Base-by-base conservation (phyloP, 1,284 basidiomycete species). In the Afroboletus lepidellus region DNA sequence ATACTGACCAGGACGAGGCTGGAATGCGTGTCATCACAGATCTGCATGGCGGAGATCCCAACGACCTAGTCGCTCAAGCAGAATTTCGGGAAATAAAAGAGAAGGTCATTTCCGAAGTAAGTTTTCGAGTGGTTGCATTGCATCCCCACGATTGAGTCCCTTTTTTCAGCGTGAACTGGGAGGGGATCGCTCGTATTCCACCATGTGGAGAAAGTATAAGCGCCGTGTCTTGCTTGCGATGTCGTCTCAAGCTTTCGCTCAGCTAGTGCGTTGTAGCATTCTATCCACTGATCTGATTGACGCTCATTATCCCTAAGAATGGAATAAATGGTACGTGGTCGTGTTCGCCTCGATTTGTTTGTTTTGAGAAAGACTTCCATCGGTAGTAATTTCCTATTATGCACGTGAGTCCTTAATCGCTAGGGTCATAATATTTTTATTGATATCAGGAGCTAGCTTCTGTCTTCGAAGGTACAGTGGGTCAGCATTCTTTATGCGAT, bases 221-320 rank as follows among this genome's bases (percentile, higher is more conserved):
- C 85, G 87, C 41, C 83, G 95, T 41, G 94, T 98, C 6, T 71
- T 98, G 58, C 85, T 98, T 54, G 96, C 95, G n/a, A 96, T 96
- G 92, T 94, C 92, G 18, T 93, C 92, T 57, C 96, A 98, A 70
- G 89, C 91, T 51, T 98, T 98, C 70, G 95, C 95, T 43, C 96
- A 98, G 71, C 75, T 98, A 60, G 90, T 92, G 59, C 36, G 69
- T 57, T 33, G 29, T 24, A 29, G 12, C 45, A 37, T 9, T 11
- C 9, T 3, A 21, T 41, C 29, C 42, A 24, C 21, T 38, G 30
- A 48, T 34, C 21, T 47, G 43, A 46, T 21, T 56, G 39, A 57
- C 48, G 12, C 32, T 58, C 49, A 30, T 60, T 46, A 46, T 50
- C 37, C 37, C 23, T 29, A 46, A 92, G 87, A 94, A 94, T 66